Percentiles rank a stretch among this genome's conserved stretches.
phyloP scores from a whole-genome alignment of 805 yeast species.

The Zygosaccharomyces lentus region DNA sequence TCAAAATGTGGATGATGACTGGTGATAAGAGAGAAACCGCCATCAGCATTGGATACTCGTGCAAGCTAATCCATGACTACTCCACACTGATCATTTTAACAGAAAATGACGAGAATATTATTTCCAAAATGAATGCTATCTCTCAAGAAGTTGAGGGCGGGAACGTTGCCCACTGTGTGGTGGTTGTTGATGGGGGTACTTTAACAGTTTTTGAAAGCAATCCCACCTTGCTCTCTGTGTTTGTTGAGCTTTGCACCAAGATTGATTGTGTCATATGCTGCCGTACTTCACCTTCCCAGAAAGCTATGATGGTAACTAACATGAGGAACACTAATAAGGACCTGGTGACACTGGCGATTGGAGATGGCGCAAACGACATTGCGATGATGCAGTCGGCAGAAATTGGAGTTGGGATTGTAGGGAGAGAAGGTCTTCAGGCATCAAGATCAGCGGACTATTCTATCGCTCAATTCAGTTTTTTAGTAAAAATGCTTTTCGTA shows the following conservation, averaged over 20 bases:
- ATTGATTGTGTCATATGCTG: slow-evolving; percentile 92
- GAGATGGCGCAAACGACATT: slow-evolving; percentile 98
- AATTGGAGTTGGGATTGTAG: slow-evolving; percentile 96
- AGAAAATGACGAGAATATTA: slow-evolving; percentile 52
- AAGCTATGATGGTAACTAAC: slow-evolving; percentile 79
- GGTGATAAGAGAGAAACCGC: slow-evolving; percentile 99
- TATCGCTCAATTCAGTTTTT: slow-evolving; percentile 86
- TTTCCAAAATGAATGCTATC: slow-evolving; percentile 69
- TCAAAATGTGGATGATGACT: slow-evolving; percentile 96
- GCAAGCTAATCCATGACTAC: slow-evolving; percentile 87
- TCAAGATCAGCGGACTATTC: slow-evolving; percentile 93
- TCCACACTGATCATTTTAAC: slow-evolving; percentile 78
- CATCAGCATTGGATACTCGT: slow-evolving; percentile 92
- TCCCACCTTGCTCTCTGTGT: slow-evolving; percentile 63
- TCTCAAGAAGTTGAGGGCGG: slow-evolving; percentile 68
- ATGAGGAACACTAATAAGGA: slow-evolving; percentile 66
- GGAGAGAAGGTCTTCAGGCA: slow-evolving; percentile 95
- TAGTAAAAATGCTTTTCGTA: slow-evolving; percentile 77
- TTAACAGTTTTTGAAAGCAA: slow-evolving; percentile 69
- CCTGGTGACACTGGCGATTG: slow-evolving; percentile 88
- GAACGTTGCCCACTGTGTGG: slow-evolving; percentile 86
- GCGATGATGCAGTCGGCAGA: slow-evolving; percentile 99
- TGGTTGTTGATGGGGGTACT: slow-evolving; percentile 93
- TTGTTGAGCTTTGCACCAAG: slow-evolving; percentile 78
- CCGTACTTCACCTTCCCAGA: slow-evolving; percentile 95